Evolutionary conservation across 2,329 filamentous ascomycete species (phyloP), one percentile per base, ranked within the genome.

Genomic region (Ophiocordyceps polyrhachis-furcata): DNA sequence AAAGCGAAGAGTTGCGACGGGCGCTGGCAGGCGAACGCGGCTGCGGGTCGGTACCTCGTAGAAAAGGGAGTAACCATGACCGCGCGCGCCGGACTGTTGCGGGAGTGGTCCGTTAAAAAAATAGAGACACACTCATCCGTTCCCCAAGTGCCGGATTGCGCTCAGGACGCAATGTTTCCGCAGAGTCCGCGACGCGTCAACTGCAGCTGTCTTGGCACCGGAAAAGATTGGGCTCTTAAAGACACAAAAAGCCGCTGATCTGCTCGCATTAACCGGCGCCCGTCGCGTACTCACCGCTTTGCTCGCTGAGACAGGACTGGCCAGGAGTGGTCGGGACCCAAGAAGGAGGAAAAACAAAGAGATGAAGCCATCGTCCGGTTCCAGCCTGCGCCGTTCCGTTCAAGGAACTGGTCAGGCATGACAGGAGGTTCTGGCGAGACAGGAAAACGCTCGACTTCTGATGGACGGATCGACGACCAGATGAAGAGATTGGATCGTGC

Each of bases 381-480:
- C 32, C 43, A 44, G 50, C 49, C 54, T 50, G 52, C 55, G 53
- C 53, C 53, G 52, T 48, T 49, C 51, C 44, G 17, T 45, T 44
- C 46, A 49, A 50, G 48, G 54, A 64, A 71, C 70, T 74, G 72
- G 70, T 68, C 69, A 74, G 70, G 69, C 69, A 55, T 50, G 59
- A 53, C 53, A 53, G 55, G 59, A 61, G 56, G 58, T 61, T 58
- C 59, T 23, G 38, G 66, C 67, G 64, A 63, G 69, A 71, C 69
- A 59, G 59, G 61, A 66, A 71, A 66, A 61, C 58, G 65, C 74
- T 81, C 76, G 56, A 81, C 76, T 75, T 71, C 68, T 58, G 62
- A 58, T 56, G 52, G 25, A 28, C 25, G 25, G 25, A 28, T 28
- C 25, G 31, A n/a, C 20, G 49, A 55, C 47, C 49, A 50, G 44